Evolutionary conservation across 1,284 basidiomycete species (phyloP), one percentile per base, ranked within the genome.

Genomic region (Porogramme epimiltina): DNA sequence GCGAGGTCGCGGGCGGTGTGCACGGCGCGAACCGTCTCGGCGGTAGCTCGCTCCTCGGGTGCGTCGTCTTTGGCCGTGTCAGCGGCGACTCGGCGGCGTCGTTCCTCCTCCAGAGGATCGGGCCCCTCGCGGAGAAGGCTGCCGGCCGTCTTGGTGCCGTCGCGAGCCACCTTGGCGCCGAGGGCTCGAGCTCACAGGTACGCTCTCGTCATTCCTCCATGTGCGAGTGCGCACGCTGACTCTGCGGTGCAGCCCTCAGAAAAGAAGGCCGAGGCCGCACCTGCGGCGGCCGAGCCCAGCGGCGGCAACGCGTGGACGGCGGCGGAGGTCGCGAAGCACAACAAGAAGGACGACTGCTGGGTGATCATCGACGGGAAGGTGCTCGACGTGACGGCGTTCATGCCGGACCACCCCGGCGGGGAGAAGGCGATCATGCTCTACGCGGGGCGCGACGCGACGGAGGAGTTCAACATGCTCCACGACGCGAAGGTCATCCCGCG

Each of bases 1-100:
- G 96, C 70, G 96, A 99, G 74, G 87, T 98, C 42, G 96, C 94
- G 40, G 96, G 96, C 70, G 95, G 96, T 78, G 96, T 98, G 10
- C 96, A 98, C 72, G 96, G 95, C 65, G 95, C 95, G 56, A 98
- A 99, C 81, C 94, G 97, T 76, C 89, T 99, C 50, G 97, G 97
- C 63, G 97, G 97, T 71, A 98, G 98, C 79, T 99, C 97, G 40
- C 84, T 99, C 45, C 82, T 99, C 60, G 97, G 99, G 72, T 98
- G 98, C 66, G 97, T 99, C 70, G 97, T 99, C 63, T 99, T 96
- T 63, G 96, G 96, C 31, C 91, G 96, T 62, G 95, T 98, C 5
- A 90, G 93, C 33, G 95, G 93, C 58, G 95, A 96, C 70, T 84
- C 91, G 13, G 86, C 85, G 9, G 76, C 83, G 2, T 78, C 83